Conservation (phyloP, 2,329 filamentous ascomycete species). For the Fusarium begoniae region DNA sequence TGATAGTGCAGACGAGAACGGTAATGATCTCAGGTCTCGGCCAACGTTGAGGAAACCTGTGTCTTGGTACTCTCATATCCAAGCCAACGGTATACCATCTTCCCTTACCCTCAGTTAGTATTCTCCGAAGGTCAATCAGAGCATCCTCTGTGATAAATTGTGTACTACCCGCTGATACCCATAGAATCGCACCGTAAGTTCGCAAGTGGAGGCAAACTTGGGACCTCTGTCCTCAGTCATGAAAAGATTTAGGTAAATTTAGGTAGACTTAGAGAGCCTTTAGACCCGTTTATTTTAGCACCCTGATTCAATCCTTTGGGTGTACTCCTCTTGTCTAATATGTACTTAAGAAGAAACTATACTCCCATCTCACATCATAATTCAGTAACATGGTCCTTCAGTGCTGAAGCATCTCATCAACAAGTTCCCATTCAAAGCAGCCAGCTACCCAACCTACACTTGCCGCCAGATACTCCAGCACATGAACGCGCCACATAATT, state of each 20-base stretch:
- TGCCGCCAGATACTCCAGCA: neutral
- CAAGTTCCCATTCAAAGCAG: neutral
- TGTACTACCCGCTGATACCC: neutral
- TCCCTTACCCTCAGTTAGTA: neutral
- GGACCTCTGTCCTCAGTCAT: neutral
- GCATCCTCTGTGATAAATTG: neutral
- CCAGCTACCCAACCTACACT: slow-evolving; percentile 11
- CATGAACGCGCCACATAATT: neutral
- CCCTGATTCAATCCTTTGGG: neutral
- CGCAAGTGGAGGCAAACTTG: neutral
- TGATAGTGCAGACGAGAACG: neutral
- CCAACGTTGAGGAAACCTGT: neutral
- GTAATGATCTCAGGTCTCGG: slow-evolving; percentile 3
- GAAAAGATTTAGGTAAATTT: too few relatives aligned
- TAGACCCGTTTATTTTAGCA: neutral
- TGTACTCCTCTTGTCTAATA: slow-evolving; percentile 5
- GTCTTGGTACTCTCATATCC: neutral
- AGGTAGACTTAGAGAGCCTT: fast-evolving
- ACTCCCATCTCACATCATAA: neutral
- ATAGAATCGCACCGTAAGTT: neutral
- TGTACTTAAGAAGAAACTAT: slow-evolving; percentile 26
- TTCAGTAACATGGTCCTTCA: neutral
- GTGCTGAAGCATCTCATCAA: neutral
- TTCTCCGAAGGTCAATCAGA: neutral
- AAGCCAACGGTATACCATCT: neutral